Evolutionary conservation across 2,329 filamentous ascomycete genomes (phyloP).

Genomic region (Diaporthe longicolla): DNA sequence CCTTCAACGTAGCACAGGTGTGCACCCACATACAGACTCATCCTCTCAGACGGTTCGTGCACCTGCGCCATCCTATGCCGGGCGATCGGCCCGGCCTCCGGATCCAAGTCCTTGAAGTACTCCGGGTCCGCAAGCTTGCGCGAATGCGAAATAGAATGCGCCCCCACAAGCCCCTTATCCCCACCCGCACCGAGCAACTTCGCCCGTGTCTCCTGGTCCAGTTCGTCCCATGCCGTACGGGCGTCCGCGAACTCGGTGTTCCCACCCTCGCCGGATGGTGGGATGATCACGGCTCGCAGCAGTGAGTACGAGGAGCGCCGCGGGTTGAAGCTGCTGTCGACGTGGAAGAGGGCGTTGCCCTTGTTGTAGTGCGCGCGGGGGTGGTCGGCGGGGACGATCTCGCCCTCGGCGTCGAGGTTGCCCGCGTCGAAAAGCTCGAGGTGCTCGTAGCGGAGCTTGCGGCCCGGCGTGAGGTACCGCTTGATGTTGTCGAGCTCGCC

Average conservation of each 20-base stretch:
- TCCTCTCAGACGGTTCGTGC: slow-evolving; percentile 65
- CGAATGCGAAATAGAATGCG: slow-evolving; percentile 66
- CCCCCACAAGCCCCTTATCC: slow-evolving; percentile 55
- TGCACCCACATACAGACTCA: slow-evolving; percentile 67
- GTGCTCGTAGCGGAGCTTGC: slow-evolving; percentile 61
- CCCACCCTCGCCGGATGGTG: slow-evolving; percentile 62
- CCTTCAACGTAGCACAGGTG: slow-evolving; percentile 67
- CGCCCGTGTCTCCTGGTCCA: slow-evolving; percentile 53
- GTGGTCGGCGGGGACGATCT: slow-evolving; percentile 57
- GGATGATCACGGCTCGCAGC: slow-evolving; percentile 63
- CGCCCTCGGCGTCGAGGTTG: slow-evolving; percentile 65
- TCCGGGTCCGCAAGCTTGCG: slow-evolving; percentile 65
- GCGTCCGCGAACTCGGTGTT: slow-evolving; percentile 69
- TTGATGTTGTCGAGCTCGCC: slow-evolving; percentile 70
- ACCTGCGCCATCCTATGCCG: slow-evolving; percentile 65
- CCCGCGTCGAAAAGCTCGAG: slow-evolving; percentile 70
- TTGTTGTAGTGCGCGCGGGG: slow-evolving; percentile 57
- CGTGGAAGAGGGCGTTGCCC: slow-evolving; percentile 68
- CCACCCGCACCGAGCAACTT: slow-evolving; percentile 54
- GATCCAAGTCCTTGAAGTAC: slow-evolving; percentile 62
- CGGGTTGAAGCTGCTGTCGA: slow-evolving; percentile 69
- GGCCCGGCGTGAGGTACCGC: slow-evolving; percentile 62
- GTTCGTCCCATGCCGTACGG: slow-evolving; percentile 63
- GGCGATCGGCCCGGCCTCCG: slow-evolving; percentile 53
- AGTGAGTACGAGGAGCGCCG: slow-evolving; percentile 66